phyloP scores from a whole-genome alignment of 1,284 basidiomycete genomes.

The Boletellus sp. region DNA sequence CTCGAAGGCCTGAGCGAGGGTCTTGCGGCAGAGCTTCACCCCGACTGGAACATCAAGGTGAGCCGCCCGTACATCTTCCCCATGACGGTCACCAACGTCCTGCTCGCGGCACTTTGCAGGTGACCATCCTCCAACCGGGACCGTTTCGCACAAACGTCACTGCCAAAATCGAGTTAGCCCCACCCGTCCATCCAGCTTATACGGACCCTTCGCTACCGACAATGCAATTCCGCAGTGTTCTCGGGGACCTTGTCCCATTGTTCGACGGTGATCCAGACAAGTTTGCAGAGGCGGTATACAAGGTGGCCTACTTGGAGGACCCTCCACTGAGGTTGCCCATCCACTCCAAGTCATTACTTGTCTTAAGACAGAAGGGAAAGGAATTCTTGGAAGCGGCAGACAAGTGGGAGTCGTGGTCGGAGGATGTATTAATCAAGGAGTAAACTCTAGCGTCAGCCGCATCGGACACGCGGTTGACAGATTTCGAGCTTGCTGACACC shows the following conservation, averaged over 20 bases:
- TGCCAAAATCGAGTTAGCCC: not conserved
- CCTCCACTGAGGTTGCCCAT: conserved; percentile 30
- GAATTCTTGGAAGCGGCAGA: conserved; percentile 18
- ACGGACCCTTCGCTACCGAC: conserved; percentile 2
- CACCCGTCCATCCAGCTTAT: conserved; percentile 21
- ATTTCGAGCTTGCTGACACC: too few species aligned
- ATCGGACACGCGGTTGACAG: too few species aligned
- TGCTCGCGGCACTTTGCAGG: conserved; percentile 3
- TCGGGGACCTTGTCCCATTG: not conserved
- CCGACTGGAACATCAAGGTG: conserved; percentile 25
- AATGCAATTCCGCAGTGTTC: not conserved
- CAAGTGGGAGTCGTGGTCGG: conserved; percentile 30
- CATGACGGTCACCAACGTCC: not conserved
- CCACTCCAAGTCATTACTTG: conserved; percentile 13
- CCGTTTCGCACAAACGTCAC: conserved; percentile 16
- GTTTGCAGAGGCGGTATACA: conserved; percentile 16
- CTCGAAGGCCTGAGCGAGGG: conserved; percentile 21
- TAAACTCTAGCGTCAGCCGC: not conserved
- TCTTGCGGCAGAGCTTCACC: conserved; percentile 16
- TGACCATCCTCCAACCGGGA: conserved; percentile 23
- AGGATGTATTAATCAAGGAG: conserved; percentile 16
- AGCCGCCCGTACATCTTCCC: not conserved
- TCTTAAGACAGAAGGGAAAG: conserved; percentile 12
- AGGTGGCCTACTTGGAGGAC: conserved; percentile 12
- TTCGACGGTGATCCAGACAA: conserved; percentile 21